phyloP scores from a whole-genome alignment of 2,329 filamentous ascomycete species.

The Setomelanomma holmii region DNA sequence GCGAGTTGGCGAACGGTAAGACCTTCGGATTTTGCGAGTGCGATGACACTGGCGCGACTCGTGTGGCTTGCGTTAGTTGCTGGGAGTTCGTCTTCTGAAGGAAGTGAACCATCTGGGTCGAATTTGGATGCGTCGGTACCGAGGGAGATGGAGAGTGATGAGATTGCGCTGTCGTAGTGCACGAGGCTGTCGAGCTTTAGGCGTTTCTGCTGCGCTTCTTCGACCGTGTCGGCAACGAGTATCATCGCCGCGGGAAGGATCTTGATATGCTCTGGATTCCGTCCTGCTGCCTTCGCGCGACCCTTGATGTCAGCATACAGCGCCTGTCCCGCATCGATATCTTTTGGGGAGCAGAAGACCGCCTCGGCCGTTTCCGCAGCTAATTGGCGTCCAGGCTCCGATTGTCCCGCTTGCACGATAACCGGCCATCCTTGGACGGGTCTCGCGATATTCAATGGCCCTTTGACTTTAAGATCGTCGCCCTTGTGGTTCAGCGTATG shows the following conservation, averaged over 20 bases:
- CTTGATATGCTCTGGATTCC: constrained; percentile 65
- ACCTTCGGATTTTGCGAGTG: constrained; percentile 55
- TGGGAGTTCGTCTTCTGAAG: constrained; percentile 52
- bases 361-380: constrained; percentile 62
- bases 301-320: constrained; percentile 62
- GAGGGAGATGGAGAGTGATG: constrained; percentile 66
- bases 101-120: constrained; percentile 59
- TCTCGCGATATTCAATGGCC: constrained; percentile 61
- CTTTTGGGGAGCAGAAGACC: constrained; percentile 60
- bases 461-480: constrained; percentile 54
- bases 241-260: constrained; percentile 71
- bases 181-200: constrained; percentile 55
- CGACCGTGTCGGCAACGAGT: constrained; percentile 68
- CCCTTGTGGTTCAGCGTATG: constrained; percentile 62
- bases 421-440: constrained; percentile 64
- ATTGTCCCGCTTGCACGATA: constrained; percentile 63
- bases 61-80: constrained; percentile 47
- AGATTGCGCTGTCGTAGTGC: constrained; percentile 67
- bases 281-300: constrained; percentile 54
- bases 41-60: constrained; percentile 19
- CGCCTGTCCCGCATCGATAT: constrained; percentile 55
- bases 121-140: constrained; percentile 67
- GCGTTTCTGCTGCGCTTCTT: constrained; percentile 69
- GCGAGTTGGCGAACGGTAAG: constrained; percentile 75
- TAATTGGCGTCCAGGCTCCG: constrained; percentile 59